phyloP scores from a whole-genome alignment of 257 asterid genomes.

The Salvia rosmarinus region DNA sequence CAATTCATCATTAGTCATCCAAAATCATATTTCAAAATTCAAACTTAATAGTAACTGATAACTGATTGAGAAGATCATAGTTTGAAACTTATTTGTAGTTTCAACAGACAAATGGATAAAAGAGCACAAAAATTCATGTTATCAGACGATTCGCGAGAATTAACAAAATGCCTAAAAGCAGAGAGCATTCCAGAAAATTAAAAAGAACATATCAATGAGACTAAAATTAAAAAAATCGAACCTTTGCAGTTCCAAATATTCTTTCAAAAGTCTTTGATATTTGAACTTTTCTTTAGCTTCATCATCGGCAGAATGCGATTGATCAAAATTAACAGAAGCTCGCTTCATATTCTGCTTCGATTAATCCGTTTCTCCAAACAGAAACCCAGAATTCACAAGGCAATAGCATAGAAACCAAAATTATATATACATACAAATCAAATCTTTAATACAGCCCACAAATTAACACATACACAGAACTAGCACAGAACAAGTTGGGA shows the following conservation, averaged over 20 bases:
- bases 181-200: not conserved
- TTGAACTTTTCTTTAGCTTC: conserved; percentile 40
- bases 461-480: not conserved
- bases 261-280: conserved; percentile 51
- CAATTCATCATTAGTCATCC: not conserved
- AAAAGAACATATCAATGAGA: not conserved
- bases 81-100: not conserved
- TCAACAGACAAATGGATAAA: not conserved
- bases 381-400: conserved; percentile 18
- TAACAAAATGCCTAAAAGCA: not conserved
- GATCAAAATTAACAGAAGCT: conserved; percentile 40
- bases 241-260: conserved; percentile 63
- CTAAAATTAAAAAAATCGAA: conserved; percentile 17
- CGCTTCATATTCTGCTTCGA: conserved; percentile 47
- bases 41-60: not conserved
- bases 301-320: conserved; percentile 34
- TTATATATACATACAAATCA: not conserved
- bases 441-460: conserved; percentile 7
- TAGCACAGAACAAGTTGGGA: not conserved
- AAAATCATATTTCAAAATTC: not conserved
- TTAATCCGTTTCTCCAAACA: conserved; percentile 5
- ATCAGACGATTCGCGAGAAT: not conserved
- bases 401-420: conserved; percentile 30
- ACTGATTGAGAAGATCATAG: not conserved
- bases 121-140: not conserved